Evolutionary conservation across 306 rosid species (phyloP).

Genomic region (Crataegus laevigata): DNA sequence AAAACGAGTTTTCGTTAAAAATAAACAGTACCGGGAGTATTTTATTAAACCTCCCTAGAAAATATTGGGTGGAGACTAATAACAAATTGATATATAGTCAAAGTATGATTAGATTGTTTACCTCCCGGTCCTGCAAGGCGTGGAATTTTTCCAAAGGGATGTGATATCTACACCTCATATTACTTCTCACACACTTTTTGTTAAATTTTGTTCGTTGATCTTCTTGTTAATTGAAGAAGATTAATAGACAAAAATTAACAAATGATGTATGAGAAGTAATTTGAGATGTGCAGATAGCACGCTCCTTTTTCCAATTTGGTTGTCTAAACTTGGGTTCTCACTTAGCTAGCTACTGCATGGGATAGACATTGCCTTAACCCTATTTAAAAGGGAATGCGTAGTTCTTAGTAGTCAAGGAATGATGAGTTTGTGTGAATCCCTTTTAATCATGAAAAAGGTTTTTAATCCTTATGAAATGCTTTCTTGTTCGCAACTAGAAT

Average conservation of each 20-base stretch:
- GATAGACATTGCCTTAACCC: neutral
- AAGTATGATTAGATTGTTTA: neutral
- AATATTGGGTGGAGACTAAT: neutral
- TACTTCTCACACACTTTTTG: no score
- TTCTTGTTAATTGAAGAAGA: no score
- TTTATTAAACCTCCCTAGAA: no score
- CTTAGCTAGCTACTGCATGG: neutral
- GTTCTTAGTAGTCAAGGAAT: neutral
- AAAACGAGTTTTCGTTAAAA: no score
- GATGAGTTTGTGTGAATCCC: neutral
- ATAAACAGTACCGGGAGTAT: no score
- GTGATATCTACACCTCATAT: no score
- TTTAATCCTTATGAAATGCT: no score
- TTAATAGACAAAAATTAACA: no score
- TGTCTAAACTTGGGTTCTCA: neutral
- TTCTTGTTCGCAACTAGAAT: no score
- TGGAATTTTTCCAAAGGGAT: neutral
- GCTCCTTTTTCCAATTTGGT: neutral
- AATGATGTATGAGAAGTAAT: no score
- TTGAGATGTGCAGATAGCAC: no score
- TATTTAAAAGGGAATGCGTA: neutral
- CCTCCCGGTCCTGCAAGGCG: neutral
- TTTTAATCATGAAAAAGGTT: neutral
- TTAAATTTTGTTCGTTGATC: no score
- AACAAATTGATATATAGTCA: neutral